Evolutionary conservation across 108 stramenopile species (phyloP).

Genomic region (Nannochloropsis gaditana): DNA sequence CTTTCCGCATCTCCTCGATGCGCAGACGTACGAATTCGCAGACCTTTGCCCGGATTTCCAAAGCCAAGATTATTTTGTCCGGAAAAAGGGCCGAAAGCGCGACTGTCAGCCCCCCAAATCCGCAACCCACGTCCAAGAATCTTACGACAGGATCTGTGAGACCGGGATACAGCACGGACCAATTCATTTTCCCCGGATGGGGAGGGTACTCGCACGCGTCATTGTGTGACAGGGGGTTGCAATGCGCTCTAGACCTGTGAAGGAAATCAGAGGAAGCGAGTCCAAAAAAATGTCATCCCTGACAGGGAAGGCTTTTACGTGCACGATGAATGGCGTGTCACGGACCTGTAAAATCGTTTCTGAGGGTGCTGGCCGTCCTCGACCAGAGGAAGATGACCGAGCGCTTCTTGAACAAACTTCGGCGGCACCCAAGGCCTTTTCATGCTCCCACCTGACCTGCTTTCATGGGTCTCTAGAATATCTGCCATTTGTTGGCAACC

Average conservation of each 20-base stretch:
- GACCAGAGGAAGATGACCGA: not conserved
- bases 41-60: conserved; percentile 94
- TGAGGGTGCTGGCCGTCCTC: conserved; percentile 55
- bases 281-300: too few species aligned
- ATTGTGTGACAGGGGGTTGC: conserved; percentile 91
- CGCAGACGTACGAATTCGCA: conserved; percentile 87
- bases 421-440: conserved; percentile 15
- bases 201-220: conserved; percentile 79
- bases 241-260: conserved; percentile 90
- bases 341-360: conserved; percentile 87
- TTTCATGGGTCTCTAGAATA: too few species aligned
- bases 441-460: not conserved
- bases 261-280: conserved; percentile 5
- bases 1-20: conserved; percentile 72
- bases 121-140: conserved; percentile 51
- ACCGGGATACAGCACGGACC: conserved; percentile 72
- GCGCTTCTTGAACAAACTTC: not conserved
- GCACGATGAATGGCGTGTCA: too few species aligned
- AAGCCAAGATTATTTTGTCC: conserved; percentile 70
- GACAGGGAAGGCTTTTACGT: too few species aligned
- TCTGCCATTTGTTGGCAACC: too few species aligned
- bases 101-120: conserved; percentile 56
- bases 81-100: conserved; percentile 69
- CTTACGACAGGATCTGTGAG: conserved; percentile 28
- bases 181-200: conserved; percentile 71